A percentile compares a stretch with the other conserved stretches of the same genome.
phyloP scores from a whole-genome alignment of 495 filamentous ascomycete species.

The Penicillium canescens region DNA sequence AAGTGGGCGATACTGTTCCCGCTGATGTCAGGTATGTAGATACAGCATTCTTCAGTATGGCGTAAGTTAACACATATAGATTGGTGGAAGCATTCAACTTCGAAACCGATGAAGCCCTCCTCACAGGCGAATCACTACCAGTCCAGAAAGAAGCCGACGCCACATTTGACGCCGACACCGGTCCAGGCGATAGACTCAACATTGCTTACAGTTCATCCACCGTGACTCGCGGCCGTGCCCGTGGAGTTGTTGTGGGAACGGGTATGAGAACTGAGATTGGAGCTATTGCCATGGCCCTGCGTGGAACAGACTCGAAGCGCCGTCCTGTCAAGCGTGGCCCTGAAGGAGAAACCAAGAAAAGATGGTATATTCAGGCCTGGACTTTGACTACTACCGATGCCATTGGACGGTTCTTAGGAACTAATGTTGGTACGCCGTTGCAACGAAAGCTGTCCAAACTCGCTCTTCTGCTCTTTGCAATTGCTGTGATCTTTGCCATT shows the following conservation, averaged over 20 bases:
- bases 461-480: slow-evolving; percentile 64
- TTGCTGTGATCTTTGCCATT: slow-evolving; percentile 70
- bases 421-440: slow-evolving; percentile 69
- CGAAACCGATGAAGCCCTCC: slow-evolving; percentile 70
- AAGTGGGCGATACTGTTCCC: slow-evolving; percentile 82
- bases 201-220: slow-evolving; percentile 72
- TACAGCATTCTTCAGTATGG: neutral
- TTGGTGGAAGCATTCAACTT: slow-evolving; percentile 70
- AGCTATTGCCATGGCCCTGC: slow-evolving; percentile 64
- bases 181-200: slow-evolving; percentile 69
- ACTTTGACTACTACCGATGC: slow-evolving; percentile 64
- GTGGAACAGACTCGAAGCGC: slow-evolving; percentile 41
- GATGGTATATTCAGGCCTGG: slow-evolving; percentile 70
- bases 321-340: slow-evolving; percentile 58
- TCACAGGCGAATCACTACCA: slow-evolving; percentile 78
- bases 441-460: slow-evolving; percentile 70
- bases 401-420: slow-evolving; percentile 67
- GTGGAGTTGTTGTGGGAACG: slow-evolving; percentile 68
- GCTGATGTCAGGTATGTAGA: slow-evolving; percentile 58
- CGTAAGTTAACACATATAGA: slow-evolving; percentile 21
- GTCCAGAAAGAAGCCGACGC: slow-evolving; percentile 58
- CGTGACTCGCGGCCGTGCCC: slow-evolving; percentile 68
- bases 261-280: slow-evolving; percentile 75
- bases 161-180: slow-evolving; percentile 48
- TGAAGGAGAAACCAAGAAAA: slow-evolving; percentile 58